A percentile compares a stretch with the other conserved stretches of the same genome.
Evolutionary conservation across 2,329 filamentous ascomycete species (phyloP).

Genomic region (Sporothrix euskadiensis): DNA sequence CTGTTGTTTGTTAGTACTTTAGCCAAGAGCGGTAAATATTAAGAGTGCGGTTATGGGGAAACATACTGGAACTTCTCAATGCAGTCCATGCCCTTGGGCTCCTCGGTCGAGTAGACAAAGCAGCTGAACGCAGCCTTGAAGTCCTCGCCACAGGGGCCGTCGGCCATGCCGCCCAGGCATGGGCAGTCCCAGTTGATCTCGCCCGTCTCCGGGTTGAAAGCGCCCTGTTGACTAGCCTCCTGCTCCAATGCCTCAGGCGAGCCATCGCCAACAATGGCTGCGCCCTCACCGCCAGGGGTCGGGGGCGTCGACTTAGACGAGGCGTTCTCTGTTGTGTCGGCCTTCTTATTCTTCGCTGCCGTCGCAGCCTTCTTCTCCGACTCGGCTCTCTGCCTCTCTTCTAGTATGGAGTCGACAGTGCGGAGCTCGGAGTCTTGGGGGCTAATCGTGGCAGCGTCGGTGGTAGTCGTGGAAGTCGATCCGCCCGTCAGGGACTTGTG

Average conservation of each 20-base stretch:
- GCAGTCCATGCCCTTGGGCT: slow-evolving; percentile 97
- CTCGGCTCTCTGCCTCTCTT: slow-evolving; percentile 59
- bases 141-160: slow-evolving; percentile 92
- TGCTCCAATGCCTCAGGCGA: slow-evolving; percentile 65
- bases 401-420: slow-evolving; percentile 67
- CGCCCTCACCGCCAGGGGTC: slow-evolving; percentile 21
- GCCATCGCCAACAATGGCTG: slow-evolving; percentile 30
- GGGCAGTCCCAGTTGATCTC: slow-evolving; percentile 99
- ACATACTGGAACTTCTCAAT: slow-evolving; percentile 95
- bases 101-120: slow-evolving; percentile 92
- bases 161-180: slow-evolving; percentile 93
- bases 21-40: not conserved
- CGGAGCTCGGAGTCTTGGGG: slow-evolving; percentile 54
- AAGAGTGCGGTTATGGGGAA: not conserved
- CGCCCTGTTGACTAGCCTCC: slow-evolving; percentile 82
- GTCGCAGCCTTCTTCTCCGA: slow-evolving; percentile 38
- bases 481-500: not conserved
- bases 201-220: slow-evolving; percentile 96
- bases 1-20: slow-evolving; percentile 48
- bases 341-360: slow-evolving; percentile 25
- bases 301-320: not conserved
- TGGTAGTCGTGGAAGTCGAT: slow-evolving; percentile 42
- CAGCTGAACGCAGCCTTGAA: slow-evolving; percentile 97
- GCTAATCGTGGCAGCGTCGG: not conserved
- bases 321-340: slow-evolving; percentile 32